Evolutionary conservation across 139 green algal genomes (phyloP), one percentile per base, ranked within the genome.

Genomic region (Desmodesmus armatus): DNA sequence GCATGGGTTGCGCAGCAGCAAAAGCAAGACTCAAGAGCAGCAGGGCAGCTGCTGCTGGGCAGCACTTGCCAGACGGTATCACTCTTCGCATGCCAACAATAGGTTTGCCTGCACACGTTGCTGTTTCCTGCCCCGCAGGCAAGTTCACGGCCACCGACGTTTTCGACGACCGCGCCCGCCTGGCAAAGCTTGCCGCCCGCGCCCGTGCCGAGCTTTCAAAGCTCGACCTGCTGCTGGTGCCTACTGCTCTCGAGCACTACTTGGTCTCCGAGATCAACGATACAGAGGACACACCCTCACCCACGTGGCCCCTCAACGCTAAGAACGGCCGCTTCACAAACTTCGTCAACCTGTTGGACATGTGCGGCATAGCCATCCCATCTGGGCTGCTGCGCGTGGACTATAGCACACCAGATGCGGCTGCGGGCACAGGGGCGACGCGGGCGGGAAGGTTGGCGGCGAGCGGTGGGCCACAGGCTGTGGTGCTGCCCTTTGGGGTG

Each of bases 261-360:
- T 94, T 92, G 0, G 66, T 94, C 55, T 76, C 69, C 44, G 91
- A 95, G 60, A 88, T 96, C 5, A 58, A 77, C 60, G 83, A 76
- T 39, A 89, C 94, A 83, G 92, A 96, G 88, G 39, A 77, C 3
- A 44, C 47, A 3, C 25, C 51, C 5, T 1, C 23, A 23, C 77
- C 88, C 19, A 78, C 44, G 2, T 95, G 92, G 87, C 29, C 25
- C 31, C 87, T 86, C 40, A 97, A 97, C 78, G 93, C 92, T 67
- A 95, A 94, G 67, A 87, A 95, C 37, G 94, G 94, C 19, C 82
- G 90, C 21, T 97, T 96, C 86, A 97, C 94, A 31, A 97, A 97
- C 78, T 97, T 97, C 84, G 94, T 96, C 21, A 97, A 97, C 78
- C 90, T 96, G 53, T 69, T 95, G 74, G 94, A 95, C 87, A 93